Conservation (phyloP, 2,329 filamentous ascomycete species). For the Tolypocladium ophioglossoides region DNA sequence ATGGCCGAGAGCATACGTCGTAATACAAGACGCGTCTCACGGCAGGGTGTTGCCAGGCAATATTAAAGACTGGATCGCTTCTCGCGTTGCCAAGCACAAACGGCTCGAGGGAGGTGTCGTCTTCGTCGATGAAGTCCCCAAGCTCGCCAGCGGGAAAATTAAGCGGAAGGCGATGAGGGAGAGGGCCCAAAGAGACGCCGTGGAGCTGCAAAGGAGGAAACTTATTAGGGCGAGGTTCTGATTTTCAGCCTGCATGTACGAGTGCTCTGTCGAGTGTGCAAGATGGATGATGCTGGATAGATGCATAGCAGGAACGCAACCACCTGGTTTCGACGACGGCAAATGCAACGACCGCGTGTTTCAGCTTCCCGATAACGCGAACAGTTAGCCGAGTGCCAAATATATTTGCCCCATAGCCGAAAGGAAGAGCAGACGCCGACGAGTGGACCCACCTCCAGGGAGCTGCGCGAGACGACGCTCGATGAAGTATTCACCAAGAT, state of each 20-base stretch:
- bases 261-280: background rate
- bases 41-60: background rate
- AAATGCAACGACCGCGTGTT: background rate
- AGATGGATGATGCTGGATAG: background rate
- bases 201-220: background rate
- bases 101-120: constrained; percentile 38
- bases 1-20: background rate
- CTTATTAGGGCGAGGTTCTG: background rate
- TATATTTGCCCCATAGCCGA: background rate
- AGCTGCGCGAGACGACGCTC: background rate
- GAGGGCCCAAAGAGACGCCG: background rate
- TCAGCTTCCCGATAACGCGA: background rate
- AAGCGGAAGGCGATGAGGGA: constrained; percentile 29
- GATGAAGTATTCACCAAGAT: background rate
- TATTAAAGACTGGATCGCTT: constrained; percentile 23
- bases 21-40: background rate
- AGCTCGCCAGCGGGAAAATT: constrained; percentile 47
- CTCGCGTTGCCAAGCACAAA: constrained; percentile 40
- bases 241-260: background rate
- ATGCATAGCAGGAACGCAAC: background rate
- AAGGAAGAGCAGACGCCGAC: background rate
- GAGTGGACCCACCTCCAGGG: background rate
- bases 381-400: no score
- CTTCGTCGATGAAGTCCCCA: constrained; percentile 46
- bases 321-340: background rate